Base-by-base conservation (phyloP, 2,329 filamentous ascomycete genomes). In the Epichloe festucae region DNA sequence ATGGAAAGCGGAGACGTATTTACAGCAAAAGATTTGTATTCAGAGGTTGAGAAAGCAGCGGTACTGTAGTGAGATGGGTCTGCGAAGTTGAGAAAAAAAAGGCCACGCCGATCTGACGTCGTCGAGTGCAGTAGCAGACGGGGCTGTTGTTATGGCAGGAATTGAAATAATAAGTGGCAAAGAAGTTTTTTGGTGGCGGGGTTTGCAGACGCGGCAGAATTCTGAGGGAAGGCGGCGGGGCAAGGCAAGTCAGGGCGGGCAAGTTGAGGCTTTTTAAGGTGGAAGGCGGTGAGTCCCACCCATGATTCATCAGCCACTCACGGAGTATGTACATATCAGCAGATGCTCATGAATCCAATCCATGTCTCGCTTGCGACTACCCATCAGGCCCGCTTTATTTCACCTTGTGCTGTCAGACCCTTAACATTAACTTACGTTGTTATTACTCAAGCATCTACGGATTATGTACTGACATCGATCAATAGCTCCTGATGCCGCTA, bases 181-280 rank as follows among this genome's bases (percentile, higher is more conserved):
- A 51, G 54, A 59, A 60, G 55, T 56, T 60, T 59, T 59, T 58
- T 49, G 55, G 59, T 58, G 59, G 59, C 56, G 57, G 59, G 58
- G 57, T 55, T 52, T 23, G 15, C 35, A 46, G 45, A 35, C 43
- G 31, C 35, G 52, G 48, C 34, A 53, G 45, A 49, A 49, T 48
- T 36, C 14, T 4, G 34, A 19, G 34, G 40, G 19, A 36, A 52
- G 17, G 19, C 3, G 12, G 43, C 41, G 27, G 36, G 48, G 51
- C 46, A 23, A 38, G 21, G 43, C 39, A 17, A 42, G 11, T 34
- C 23, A 2, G 23, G 27, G 27, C 8, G 27, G 27, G 27, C 27
- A 31, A 31, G 27, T 31, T 10, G 27, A n/a, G 36, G 36, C 8
- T 11, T 39, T 39, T n/a, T 4, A 36, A 17, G 34, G 27, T 21